Conservation (phyloP, 805 yeast species). For the Barnettozyma sp. region DNA sequence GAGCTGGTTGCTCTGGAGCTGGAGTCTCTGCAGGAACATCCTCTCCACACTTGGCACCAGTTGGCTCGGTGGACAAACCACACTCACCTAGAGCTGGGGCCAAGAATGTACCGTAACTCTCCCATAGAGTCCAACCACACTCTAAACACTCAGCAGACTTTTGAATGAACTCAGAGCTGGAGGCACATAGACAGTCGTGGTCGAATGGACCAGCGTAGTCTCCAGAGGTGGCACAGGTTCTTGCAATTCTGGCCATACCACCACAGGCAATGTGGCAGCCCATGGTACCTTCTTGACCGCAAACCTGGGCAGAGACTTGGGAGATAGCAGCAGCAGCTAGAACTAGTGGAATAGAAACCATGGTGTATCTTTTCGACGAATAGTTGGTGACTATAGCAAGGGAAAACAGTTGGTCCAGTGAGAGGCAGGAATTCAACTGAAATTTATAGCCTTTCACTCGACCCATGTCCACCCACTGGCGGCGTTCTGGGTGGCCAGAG, state of each 20-base stretch:
- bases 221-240: constrained; percentile 6
- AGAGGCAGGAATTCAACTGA: not conserved
- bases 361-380: not conserved
- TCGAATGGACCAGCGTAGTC: constrained; percentile 9
- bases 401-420: not conserved
- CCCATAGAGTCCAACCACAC: constrained; percentile 12
- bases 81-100: constrained; percentile 8
- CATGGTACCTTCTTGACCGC: constrained; percentile 3
- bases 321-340: constrained; percentile 1
- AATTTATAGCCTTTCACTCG: no score
- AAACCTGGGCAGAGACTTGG: constrained; percentile 5
- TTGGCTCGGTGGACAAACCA: constrained; percentile 9
- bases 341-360: constrained; percentile 6
- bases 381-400: no score
- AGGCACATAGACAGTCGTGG: constrained; percentile 8
- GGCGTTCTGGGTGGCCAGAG: no score
- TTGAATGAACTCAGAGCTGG: constrained; percentile 3
- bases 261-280: constrained; percentile 10
- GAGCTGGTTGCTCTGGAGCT: constrained; percentile 1
- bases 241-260: constrained; percentile 6
- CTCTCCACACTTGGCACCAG: constrained; percentile 5
- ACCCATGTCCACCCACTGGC: no score
- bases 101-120: constrained; percentile 4
- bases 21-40: not conserved
- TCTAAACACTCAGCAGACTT: constrained; percentile 6